Evolutionary conservation across 2,329 filamentous ascomycete genomes (phyloP).

Genomic region (Clonostachys rosea): DNA sequence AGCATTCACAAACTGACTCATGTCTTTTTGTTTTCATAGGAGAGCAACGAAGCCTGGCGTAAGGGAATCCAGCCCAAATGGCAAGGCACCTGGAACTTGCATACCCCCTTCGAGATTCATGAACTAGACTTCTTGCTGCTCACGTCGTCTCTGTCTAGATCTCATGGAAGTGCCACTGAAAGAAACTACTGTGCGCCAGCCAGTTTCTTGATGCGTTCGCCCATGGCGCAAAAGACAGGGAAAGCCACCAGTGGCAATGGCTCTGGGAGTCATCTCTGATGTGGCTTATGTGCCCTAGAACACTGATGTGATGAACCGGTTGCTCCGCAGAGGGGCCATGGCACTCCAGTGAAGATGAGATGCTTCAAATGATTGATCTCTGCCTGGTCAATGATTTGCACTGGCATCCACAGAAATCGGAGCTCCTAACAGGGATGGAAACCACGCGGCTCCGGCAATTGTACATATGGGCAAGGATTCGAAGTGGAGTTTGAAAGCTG

Average conservation of each 20-base stretch:
- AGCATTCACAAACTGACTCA: too few relatives aligned
- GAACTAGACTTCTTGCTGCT: slow-evolving; percentile 28
- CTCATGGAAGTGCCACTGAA: slow-evolving; percentile 26
- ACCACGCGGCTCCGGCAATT: too few relatives aligned
- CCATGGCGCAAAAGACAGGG: slow-evolving; percentile 21
- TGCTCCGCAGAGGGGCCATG: too few relatives aligned
- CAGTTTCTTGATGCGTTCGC: slow-evolving; percentile 32
- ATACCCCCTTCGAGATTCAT: slow-evolving; percentile 16
- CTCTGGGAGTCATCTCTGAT: background rate
- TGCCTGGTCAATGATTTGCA: too few relatives aligned
- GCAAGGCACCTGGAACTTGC: slow-evolving; percentile 18
- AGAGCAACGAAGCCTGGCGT: slow-evolving; percentile 10
- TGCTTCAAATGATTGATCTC: background rate
- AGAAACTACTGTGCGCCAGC: slow-evolving; percentile 38
- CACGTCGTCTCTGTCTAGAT: slow-evolving; percentile 19
- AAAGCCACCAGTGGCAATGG: background rate
- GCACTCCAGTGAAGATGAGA: too few relatives aligned
- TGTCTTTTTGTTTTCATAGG: too few relatives aligned
- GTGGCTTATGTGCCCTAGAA: too few relatives aligned
- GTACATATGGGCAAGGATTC: too few relatives aligned
- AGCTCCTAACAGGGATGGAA: too few relatives aligned
- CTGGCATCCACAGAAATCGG: background rate
- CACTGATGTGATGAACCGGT: too few relatives aligned
- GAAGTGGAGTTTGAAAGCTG: too few relatives aligned
- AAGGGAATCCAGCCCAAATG: slow-evolving; percentile 23